phyloP scores from a whole-genome alignment of 306 rosid genomes.

The Hippophae gyantsensis region DNA sequence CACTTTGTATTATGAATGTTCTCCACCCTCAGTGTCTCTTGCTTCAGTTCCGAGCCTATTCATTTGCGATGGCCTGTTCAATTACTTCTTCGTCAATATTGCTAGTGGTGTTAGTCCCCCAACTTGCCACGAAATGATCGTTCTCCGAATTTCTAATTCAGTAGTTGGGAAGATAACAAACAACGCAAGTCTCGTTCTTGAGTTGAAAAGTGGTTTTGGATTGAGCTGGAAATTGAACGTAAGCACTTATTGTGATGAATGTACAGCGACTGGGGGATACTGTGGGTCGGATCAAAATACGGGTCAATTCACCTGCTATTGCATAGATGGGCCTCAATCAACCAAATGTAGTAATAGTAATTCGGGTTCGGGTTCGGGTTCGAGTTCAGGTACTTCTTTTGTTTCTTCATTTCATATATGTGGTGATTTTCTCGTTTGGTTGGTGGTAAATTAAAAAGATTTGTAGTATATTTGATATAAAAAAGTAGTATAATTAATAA shows the following conservation, averaged over 20 bases:
- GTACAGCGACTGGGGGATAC: conserved; percentile 24
- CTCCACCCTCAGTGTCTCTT: background rate
- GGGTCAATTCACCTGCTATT: conserved; percentile 37
- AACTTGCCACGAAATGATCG: background rate
- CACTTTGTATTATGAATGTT: conserved; percentile 34
- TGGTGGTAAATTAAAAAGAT: too few species aligned
- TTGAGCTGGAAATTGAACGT: conserved; percentile 33
- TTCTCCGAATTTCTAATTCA: background rate
- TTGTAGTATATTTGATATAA: too few species aligned
- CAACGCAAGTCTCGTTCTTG: too few species aligned
- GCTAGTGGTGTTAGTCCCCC: too few species aligned
- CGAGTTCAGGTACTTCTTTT: background rate
- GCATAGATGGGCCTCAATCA: background rate
- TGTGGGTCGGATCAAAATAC: conserved; percentile 35
- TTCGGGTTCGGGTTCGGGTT: background rate
- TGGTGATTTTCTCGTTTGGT: too few species aligned
- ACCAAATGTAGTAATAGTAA: conserved; percentile 17
- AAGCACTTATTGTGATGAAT: conserved; percentile 28
- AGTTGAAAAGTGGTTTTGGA: background rate
- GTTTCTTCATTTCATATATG: background rate
- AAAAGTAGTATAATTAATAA: too few species aligned
- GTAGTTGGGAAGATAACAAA: background rate
- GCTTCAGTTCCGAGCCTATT: too few species aligned
- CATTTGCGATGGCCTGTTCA: too few species aligned
- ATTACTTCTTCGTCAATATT: background rate